A percentile compares a stretch with the other conserved stretches of the same genome.
Conservation (phyloP, 805 yeast genomes). For the Hanseniaspora occidentalis region DNA sequence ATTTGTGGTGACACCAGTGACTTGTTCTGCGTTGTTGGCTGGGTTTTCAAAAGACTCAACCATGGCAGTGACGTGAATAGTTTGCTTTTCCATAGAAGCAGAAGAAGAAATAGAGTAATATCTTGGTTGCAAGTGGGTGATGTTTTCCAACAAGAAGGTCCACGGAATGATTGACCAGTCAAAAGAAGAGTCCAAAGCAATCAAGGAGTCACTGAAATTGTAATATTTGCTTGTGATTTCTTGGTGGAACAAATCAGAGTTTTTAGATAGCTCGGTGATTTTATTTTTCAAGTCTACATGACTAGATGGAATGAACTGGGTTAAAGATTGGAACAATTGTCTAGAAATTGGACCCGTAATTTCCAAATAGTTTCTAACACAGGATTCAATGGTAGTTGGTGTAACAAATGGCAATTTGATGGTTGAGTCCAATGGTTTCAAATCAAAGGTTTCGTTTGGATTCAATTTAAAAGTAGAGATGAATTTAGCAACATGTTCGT, state of each 20-base stretch:
- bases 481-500: slow-evolving; percentile 60
- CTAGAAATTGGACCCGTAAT: slow-evolving; percentile 90
- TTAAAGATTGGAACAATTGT: slow-evolving; percentile 61
- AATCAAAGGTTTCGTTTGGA: slow-evolving; percentile 42
- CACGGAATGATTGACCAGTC: slow-evolving; percentile 76
- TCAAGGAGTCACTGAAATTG: slow-evolving; percentile 68
- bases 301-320: slow-evolving; percentile 64
- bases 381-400: slow-evolving; percentile 84
- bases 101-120: slow-evolving; percentile 94
- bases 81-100: slow-evolving; percentile 59
- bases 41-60: slow-evolving; percentile 51
- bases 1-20: slow-evolving; percentile 80
- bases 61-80: slow-evolving; percentile 78
- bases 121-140: slow-evolving; percentile 81
- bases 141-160: slow-evolving; percentile 67
- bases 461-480: slow-evolving; percentile 48
- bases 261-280: slow-evolving; percentile 39
- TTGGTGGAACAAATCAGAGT: slow-evolving; percentile 55
- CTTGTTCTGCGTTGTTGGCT: slow-evolving; percentile 19
- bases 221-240: slow-evolving; percentile 48
- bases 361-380: slow-evolving; percentile 76
- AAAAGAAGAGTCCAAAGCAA: slow-evolving; percentile 43
- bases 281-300: slow-evolving; percentile 34
- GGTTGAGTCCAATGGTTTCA: slow-evolving; percentile 63
- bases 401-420: slow-evolving; percentile 51